A percentile compares a stretch with the other conserved stretches of the same genome.
Evolutionary conservation across 2,329 filamentous ascomycete species (phyloP).

Genomic region (Talaromyces sp.): DNA sequence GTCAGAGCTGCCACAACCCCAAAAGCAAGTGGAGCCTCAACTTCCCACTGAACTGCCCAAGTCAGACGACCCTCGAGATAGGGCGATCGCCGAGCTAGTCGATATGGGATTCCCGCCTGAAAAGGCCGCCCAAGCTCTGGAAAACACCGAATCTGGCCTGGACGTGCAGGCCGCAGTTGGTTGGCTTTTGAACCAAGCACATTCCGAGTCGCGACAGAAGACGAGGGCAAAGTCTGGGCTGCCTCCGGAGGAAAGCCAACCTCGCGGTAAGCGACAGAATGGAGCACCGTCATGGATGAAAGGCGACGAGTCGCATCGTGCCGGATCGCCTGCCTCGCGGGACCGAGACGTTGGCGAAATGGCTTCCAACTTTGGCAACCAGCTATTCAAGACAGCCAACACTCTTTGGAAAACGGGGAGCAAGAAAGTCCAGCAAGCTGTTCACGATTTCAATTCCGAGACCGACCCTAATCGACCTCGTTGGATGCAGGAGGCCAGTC

Average conservation of each 20-base stretch:
- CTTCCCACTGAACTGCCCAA: constrained; percentile 18
- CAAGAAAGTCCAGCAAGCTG: constrained; percentile 87
- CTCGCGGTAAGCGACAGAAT: constrained; percentile 23
- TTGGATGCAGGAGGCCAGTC: constrained; percentile 77
- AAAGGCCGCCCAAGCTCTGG: constrained; percentile 73
- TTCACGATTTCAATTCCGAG: constrained; percentile 75
- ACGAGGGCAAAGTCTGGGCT: constrained; percentile 30
- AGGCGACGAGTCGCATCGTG: constrained; percentile 36
- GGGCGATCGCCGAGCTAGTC: constrained; percentile 78
- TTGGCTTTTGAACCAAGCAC: constrained; percentile 86
- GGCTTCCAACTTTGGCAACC: constrained; percentile 76
- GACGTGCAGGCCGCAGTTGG: constrained; percentile 84
- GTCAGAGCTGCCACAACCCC: constrained; percentile 41
- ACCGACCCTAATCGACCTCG: constrained; percentile 76
- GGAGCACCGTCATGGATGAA: constrained; percentile 59
- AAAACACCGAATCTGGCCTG: constrained; percentile 70
- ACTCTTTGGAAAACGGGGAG: constrained; percentile 92
- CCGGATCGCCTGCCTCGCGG: constrained; percentile 37
- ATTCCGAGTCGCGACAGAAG: constrained; percentile 74
- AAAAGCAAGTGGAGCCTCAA: constrained; percentile 20
- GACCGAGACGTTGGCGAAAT: constrained; percentile 75
- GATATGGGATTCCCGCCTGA: constrained; percentile 92
- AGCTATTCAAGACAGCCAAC: constrained; percentile 87
- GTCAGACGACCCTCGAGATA: constrained; percentile 57
- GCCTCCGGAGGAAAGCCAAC: constrained; percentile 14